These are phyloP conservation scores for Trichoderma harzianum DNA, from an alignment of 2,329 filamentous ascomycete species.

Conservation along the genomic window DNA sequence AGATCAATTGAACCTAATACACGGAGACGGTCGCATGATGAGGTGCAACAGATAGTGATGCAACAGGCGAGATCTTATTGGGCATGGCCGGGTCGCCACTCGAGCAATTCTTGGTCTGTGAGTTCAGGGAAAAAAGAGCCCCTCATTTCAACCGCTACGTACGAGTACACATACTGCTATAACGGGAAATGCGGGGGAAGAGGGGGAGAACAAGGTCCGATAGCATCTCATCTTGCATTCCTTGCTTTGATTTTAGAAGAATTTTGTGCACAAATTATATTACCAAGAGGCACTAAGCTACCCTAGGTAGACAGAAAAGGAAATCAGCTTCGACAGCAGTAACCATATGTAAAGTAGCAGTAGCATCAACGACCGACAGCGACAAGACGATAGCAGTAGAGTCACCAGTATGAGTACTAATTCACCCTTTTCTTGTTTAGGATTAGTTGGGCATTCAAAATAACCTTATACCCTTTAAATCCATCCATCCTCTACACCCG, in stretches of 20 bases:
- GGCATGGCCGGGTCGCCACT: neutral
- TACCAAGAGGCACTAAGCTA: neutral
- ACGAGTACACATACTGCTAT: neutral
- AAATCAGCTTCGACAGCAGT: neutral
- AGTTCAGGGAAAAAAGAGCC: neutral
- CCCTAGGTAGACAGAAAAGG: neutral
- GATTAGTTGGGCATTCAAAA: neutral
- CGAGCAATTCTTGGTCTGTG: neutral
- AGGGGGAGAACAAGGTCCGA: neutral
- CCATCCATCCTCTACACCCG: neutral
- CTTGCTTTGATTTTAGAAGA: neutral
- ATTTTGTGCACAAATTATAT: neutral
- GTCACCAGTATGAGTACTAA: neutral
- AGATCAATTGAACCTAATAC: neutral
- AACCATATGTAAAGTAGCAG: neutral
- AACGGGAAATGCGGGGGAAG: neutral
- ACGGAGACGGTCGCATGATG: neutral
- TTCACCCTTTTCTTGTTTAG: neutral
- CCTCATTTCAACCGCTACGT: neutral
- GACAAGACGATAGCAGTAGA: neutral
- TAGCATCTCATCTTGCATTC: neutral
- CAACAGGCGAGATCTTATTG: constrained; percentile 3
- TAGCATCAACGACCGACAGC: neutral
- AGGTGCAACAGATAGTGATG: neutral
- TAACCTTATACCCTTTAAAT: neutral